These are phyloP conservation scores for Podospora didyma DNA, from an alignment of 495 filamentous ascomycete genomes.

Conservation along the genomic window DNA sequence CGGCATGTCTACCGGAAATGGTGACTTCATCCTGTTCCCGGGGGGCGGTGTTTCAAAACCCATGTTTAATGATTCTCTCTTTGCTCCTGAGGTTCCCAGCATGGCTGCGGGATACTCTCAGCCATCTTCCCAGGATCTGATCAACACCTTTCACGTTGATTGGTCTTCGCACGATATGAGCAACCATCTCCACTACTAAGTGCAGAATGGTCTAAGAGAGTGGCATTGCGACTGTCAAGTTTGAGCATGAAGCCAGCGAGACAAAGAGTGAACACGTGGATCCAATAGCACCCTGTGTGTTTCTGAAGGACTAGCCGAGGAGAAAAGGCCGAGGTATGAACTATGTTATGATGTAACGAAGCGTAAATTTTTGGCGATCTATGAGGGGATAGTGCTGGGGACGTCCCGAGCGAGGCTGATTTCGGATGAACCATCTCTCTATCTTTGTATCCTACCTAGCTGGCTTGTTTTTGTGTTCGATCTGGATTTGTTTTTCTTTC, in stretches of 20 bases:
- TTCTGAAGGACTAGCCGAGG: neutral
- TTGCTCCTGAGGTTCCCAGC: conserved; percentile 32
- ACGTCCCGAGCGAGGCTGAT: neutral
- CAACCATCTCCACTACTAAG: conserved; percentile 24
- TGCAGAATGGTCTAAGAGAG: neutral
- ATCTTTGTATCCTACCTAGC: conserved; percentile 15
- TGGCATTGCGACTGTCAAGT: too few relatives aligned
- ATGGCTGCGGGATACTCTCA: conserved; percentile 36
- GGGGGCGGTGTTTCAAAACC: conserved; percentile 23
- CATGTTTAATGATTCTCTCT: conserved; percentile 32
- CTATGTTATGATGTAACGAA: conserved; percentile 24
- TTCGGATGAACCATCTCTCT: conserved; percentile 10
- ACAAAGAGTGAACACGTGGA: neutral
- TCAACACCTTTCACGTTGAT: conserved; percentile 34
- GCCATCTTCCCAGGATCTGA: conserved; percentile 37
- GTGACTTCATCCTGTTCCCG: conserved; percentile 33
- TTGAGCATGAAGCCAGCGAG: too few relatives aligned
- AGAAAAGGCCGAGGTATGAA: neutral
- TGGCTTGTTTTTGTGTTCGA: conserved; percentile 10
- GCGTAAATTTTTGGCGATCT: conserved; percentile 6
- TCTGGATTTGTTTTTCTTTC: conserved; percentile 13
- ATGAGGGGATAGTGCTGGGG: neutral
- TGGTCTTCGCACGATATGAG: conserved; percentile 37
- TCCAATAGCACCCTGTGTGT: neutral
- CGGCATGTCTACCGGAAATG: conserved; percentile 18